Base-by-base conservation (phyloP, 345 rosid genomes). In the Eucalyptus marginata region DNA sequence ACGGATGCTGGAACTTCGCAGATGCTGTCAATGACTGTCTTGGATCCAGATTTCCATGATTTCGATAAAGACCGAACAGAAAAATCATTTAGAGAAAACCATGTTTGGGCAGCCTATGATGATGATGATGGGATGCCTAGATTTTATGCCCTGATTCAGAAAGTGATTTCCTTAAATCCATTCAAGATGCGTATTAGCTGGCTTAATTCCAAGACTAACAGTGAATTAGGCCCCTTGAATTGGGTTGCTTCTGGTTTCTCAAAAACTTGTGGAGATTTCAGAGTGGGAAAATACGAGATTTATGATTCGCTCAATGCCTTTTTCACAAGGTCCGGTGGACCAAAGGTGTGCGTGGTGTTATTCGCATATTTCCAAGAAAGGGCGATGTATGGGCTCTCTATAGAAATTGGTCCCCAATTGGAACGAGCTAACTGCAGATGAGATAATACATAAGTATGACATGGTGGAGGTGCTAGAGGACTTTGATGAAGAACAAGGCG, bases 51-150 rank as follows among this genome's bases (percentile, higher is more conserved):
- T 87, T 93, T 93, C 89, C 92, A 93, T 86, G 90, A 93, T 84
- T 93, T 93, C 29, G 95, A 93, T 79, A 87, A 89, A 89, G 93
- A 90, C 43, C 90, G 93, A 68, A 87, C 92, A 8, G 95, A 93
- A 88, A 88, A 66, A 51, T 90, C 92, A 15, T 92, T 93, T 58
- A 88, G 58, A 31, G 92, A 81, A n/a, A 89, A 92, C 88, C 93
- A 93, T 89, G 90, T 93, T 31, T 93, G 95, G 95, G 94, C 94
- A 36, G 92, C 91, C 25, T 92, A 93, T 85, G 95, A 93, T 52
- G 92, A 93, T 56, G 88, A 91, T 27, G 95, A 93, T 89, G 95
- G 95, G 88, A 92, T 93, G 95, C 95, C 95, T 13, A 93, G 95
- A n/a, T 91, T 87, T 86, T 93, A 93, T 89, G 93, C 93, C 56